Evolutionary conservation across 257 asterid genomes (phyloP), one percentile per base, ranked within the genome.

Genomic region (Galeopsis tetrahit): DNA sequence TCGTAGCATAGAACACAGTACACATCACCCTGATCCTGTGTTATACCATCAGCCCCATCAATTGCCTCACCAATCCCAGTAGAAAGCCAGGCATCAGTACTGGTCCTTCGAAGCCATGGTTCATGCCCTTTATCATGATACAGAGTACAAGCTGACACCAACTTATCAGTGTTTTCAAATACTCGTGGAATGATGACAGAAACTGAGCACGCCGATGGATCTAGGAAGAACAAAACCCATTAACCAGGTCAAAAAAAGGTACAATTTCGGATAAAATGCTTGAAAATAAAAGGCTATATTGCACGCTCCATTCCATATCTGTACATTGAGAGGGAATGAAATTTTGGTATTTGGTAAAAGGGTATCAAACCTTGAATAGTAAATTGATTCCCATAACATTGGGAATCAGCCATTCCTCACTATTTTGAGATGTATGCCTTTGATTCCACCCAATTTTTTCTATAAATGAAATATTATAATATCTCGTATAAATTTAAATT

Each of bases 11-110:
- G 81, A 52, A 88, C 87, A 75, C 91, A 89, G 84, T 91, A 94
- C 55, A 91, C 89, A 78, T 94, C 99, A 73, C 99, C 97, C 82
- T 84, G 89, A 75, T 94, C 97, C 55, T 88, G 97, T 63, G 89
- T 66, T 56, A 68, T 74, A 55, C 95, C 96, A 83, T 94, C 98
- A 6, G 96, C 85, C 70, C 96, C 97, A 66, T 89, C 97, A 73
- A 94, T 82, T 72, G 95, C 85, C 82, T 89, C 99, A 63, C 95
- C 96, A 67, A 82, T 68, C 58, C 99, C 99, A 72, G 95, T 84
- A 77, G 97, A 88, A 72, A 94, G 99, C 99, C 99, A 94, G 74
- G 99, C 99, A 83, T 94, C 99, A 72, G 93, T 91, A 75, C 97
- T 89, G n/a, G 99, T 87, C 81, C 79, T 90, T 74, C 97, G 87